These are phyloP conservation scores for Sugiyamaella xylanicola DNA, from an alignment of 1,139 yeast genomes.

Conservation along the genomic window DNA sequence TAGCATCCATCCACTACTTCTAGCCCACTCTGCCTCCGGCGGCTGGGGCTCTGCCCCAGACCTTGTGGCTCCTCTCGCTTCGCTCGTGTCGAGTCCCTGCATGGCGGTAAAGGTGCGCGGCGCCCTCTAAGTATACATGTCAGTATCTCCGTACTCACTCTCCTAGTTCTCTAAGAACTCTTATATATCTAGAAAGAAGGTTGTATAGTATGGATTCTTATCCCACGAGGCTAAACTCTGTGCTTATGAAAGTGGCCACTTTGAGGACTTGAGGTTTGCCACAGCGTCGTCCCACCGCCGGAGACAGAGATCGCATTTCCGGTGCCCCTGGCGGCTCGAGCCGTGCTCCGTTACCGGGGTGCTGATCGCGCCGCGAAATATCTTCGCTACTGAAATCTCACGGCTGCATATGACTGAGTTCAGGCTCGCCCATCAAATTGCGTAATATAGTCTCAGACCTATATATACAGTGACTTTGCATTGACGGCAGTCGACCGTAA, in stretches of 20 bases:
- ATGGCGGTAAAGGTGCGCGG: no score
- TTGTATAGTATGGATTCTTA: no score
- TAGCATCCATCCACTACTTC: background rate
- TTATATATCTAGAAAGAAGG: no score
- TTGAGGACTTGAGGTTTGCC: no score
- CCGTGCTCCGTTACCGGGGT: background rate
- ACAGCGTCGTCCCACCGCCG: background rate
- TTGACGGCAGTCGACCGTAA: background rate
- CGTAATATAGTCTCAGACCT: background rate
- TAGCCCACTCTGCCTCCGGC: background rate
- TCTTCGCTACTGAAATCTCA: no score
- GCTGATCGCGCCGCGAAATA: no score
- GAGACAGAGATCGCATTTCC: background rate
- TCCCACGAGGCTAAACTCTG: no score
- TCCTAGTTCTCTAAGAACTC: no score
- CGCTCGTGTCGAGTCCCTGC: background rate
- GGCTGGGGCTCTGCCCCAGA: slow-evolving; percentile 6
- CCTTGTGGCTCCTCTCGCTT: background rate
- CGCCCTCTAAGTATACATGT: no score
- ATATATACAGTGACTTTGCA: background rate
- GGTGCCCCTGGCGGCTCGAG: background rate
- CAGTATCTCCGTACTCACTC: no score
- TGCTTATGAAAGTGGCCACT: no score
- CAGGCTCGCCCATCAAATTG: background rate
- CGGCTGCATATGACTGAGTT: no score